These are phyloP conservation scores for Termitomyces sp. DNA, from an alignment of 768 basidiomycete species.

Conservation along the genomic window DNA sequence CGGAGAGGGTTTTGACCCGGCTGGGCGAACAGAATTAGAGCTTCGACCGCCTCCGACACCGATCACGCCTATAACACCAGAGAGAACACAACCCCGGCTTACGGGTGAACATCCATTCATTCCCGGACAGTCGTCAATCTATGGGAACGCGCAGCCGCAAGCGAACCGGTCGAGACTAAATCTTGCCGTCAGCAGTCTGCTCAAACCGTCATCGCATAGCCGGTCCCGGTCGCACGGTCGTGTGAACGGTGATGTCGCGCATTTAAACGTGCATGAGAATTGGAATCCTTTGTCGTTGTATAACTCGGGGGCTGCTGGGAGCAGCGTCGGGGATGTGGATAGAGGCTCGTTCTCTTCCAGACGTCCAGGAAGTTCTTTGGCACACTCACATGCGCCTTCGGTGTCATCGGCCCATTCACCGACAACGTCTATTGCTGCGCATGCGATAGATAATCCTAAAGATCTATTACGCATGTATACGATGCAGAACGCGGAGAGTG, in stretches of 20 bases:
- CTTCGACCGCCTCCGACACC: slow-evolving; percentile 14
- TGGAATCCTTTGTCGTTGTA: slow-evolving; percentile 7
- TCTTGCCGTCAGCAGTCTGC: slow-evolving; percentile 37
- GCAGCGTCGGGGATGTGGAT: background rate
- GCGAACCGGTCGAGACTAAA: slow-evolving; percentile 39
- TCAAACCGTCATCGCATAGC: slow-evolving; percentile 32
- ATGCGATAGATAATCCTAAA: slow-evolving; percentile 31
- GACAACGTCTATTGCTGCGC: slow-evolving; percentile 2
- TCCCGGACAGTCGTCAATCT: slow-evolving; percentile 15
- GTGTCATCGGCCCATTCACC: slow-evolving; percentile 10
- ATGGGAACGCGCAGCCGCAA: slow-evolving; percentile 12
- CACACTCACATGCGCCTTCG: slow-evolving; percentile 1
- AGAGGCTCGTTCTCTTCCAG: slow-evolving; percentile 2
- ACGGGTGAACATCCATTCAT: slow-evolving; percentile 16
- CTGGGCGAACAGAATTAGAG: slow-evolving; percentile 19
- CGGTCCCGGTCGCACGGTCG: slow-evolving; percentile 30
- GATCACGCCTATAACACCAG: slow-evolving; percentile 14
- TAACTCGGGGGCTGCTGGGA: background rate
- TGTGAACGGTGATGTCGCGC: slow-evolving; percentile 37
- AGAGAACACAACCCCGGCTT: slow-evolving; percentile 13
- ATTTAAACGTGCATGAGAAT: slow-evolving; percentile 1
- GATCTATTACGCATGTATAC: slow-evolving; percentile 73
- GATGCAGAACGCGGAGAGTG: slow-evolving; percentile 89
- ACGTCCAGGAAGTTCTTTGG: background rate
- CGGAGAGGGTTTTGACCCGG: slow-evolving; percentile 17